Percentiles rank a stretch among this genome's conserved stretches.
These are phyloP conservation scores for Ophiostoma himal-ulmi DNA, from an alignment of 2,329 filamentous ascomycete genomes.

Conservation along the genomic window DNA sequence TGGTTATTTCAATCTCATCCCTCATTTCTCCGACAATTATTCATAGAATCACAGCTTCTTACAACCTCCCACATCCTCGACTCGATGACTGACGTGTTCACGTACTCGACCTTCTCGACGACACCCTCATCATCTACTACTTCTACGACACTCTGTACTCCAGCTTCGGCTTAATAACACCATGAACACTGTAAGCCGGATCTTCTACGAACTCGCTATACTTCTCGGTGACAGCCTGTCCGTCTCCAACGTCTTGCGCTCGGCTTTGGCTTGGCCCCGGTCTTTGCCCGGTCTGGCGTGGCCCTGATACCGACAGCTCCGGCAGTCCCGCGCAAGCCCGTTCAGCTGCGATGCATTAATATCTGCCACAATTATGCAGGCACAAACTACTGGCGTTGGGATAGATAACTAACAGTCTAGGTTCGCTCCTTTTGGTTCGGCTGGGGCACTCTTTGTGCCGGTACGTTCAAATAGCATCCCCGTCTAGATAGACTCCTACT, in stretches of 20 bases:
- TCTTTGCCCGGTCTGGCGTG: neutral
- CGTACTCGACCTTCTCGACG: neutral
- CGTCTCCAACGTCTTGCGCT: neutral
- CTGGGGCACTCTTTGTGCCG: conserved; percentile 82
- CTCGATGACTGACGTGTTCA: neutral
- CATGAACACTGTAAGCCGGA: conserved; percentile 25
- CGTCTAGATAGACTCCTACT: neutral
- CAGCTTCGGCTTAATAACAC: neutral
- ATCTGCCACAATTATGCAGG: neutral
- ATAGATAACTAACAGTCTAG: neutral
- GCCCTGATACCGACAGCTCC: neutral
- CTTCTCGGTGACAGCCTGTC: neutral
- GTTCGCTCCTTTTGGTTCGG: conserved; percentile 48
- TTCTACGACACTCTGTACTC: neutral
- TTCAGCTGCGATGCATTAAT: neutral
- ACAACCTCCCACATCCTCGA: neutral
- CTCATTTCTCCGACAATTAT: neutral
- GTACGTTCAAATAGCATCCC: conserved; percentile 43
- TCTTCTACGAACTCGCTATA: neutral
- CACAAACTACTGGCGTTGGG: neutral
- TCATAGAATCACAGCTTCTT: neutral
- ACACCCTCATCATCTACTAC: neutral
- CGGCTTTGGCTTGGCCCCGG: neutral
- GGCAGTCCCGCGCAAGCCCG: neutral
- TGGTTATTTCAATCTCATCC: neutral